Evolutionary conservation across 495 filamentous ascomycete genomes (phyloP), one percentile per base, ranked within the genome.

Genomic region (Pyrenula massariospora): DNA sequence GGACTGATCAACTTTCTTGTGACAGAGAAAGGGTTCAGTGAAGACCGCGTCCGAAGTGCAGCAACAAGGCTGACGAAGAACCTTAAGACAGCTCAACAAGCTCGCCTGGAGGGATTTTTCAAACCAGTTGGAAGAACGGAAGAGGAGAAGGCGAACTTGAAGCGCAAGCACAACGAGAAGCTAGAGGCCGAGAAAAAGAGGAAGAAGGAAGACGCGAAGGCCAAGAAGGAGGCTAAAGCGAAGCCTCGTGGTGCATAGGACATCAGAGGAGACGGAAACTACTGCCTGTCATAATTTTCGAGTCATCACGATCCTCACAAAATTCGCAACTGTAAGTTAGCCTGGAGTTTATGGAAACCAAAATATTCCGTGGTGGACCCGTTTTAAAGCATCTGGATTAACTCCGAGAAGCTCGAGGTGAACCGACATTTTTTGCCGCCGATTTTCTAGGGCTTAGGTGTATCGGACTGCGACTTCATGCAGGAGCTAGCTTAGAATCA

Each of bases 71-170:
- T 99, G 48, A 76, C 83, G 64, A 99, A 97, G 76, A 91, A 87
- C 57, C 71, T 94, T 55, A 96, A 96, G 77, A 83, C 76, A 23
- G 83, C 83, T 12, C 93, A 96, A 68, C 93, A 99, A 68, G 83
- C 86, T 2, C 82, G 93, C 24, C 70, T 99, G n/a, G 90, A 95
- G 64, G 92, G 95, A 12, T 99, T 99, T 73, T 99, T 99, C 80
- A 95, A 95, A 71, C 84, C 89, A 12, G 69, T 95, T n/a, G 86
- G 87, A 50, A 91, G 88, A 73, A 89, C 90, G 2, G 85, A 89
- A 12, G 85, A 84, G 55, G 85, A 97, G 72, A 84, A 91, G 62
- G 83, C 83, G 54, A 81, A 59, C 48, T 72, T 95, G 63, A 96
- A 98, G 80, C 79, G 93, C 64, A 98, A 96, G 76, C 82, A 91